Evolutionary conservation across 768 basidiomycete species (phyloP).

Genomic region (Phaeotremella fagi): DNA sequence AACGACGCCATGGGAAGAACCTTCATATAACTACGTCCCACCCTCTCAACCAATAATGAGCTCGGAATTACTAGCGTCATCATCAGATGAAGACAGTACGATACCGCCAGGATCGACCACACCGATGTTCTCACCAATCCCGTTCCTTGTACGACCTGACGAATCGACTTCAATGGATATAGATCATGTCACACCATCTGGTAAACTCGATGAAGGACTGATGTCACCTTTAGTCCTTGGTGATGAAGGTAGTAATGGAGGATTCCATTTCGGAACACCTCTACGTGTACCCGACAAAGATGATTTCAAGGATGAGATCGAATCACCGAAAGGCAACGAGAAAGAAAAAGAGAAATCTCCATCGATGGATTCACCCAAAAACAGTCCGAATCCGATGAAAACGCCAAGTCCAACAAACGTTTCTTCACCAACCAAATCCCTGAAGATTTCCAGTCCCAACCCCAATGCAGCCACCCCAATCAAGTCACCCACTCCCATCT

Average conservation of each 20-base stretch:
- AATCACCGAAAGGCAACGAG: too few species aligned
- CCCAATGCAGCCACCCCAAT: neutral
- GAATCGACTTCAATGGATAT: neutral
- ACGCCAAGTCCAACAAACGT: neutral
- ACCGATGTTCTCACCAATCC: conserved; percentile 49
- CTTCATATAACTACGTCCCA: conserved; percentile 20
- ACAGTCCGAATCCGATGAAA: neutral
- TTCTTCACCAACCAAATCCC: neutral
- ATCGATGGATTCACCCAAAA: neutral
- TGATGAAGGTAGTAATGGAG: conserved; percentile 1
- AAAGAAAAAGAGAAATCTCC: neutral
- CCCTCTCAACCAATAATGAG: neutral
- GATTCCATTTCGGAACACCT: conserved; percentile 4
- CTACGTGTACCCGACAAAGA: too few species aligned
- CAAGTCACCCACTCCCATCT: neutral
- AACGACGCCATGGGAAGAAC: conserved; percentile 40
- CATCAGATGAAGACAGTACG: conserved; percentile 19
- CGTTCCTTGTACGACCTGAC: conserved; percentile 34
- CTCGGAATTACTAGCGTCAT: neutral
- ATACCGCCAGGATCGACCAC: conserved; percentile 32
- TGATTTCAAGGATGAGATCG: too few species aligned
- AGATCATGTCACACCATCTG: neutral
- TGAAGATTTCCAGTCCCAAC: too few species aligned
- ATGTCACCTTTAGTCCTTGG: conserved; percentile 34
- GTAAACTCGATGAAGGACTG: conserved; percentile 17